Evolutionary conservation across 1,284 basidiomycete genomes (phyloP), one percentile per base, ranked within the genome.

Genomic region (Ceratobasidium sp.): DNA sequence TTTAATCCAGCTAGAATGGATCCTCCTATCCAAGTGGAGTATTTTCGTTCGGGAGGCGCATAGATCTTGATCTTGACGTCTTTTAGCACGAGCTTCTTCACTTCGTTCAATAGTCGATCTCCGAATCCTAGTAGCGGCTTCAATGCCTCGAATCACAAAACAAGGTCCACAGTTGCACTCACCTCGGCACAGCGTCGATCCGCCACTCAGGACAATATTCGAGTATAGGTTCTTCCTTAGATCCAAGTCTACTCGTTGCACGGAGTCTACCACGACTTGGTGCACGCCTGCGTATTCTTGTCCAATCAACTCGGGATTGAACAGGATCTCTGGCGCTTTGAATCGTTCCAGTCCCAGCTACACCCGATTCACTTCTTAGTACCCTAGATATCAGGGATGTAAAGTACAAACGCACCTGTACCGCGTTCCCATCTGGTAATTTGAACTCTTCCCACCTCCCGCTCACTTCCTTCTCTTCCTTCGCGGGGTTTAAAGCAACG

Each of bases 61-160:
- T 96, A 98, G 80, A 99, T 99, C 86, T 98, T 98, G 84, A 99
- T 96, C 87, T 99, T 99, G 81, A 97, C 91, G 79, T 99, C 98
- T 81, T 98, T 96, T 78, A 99, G 84, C n/a, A 96, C 95, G 59
- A 98, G 86, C 84, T 94, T 96, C 87, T 99, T 99, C 67, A 98
- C 93, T 84, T 99, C 98, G 80, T 94, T 94, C 75, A 99, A 86
- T 76, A 99, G 86, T 64, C 98, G 90, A 84, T 99, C 98, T 72
- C 98, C 98, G 82, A 98, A 99, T 9, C 96, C 96, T 97, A 79
- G 6, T 5, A 4, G 36, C 36, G 1, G 44, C 75, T 31, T 65
- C 71, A 36, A 36, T 47, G 67, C 71, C 57, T 22, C 60, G 73
- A 51, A 41, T 11, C 11, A 41, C 11, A 5, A n/a, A 71, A 36